These are phyloP conservation scores for Stephania yunnanensis DNA, from an alignment of 164 flowering plant genomes.

Conservation along the genomic window DNA sequence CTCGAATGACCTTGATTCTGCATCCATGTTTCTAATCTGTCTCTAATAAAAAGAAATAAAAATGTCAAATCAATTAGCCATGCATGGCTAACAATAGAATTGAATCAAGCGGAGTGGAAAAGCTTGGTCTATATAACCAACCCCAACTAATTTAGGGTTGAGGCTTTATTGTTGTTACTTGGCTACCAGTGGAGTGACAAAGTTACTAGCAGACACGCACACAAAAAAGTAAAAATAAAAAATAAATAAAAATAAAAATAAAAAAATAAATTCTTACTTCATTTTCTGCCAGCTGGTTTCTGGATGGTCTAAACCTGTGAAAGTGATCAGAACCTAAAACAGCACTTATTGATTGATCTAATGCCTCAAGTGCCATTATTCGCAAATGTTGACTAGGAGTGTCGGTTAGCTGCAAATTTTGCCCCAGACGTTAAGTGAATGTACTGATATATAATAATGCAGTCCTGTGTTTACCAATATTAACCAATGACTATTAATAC, in stretches of 20 bases:
- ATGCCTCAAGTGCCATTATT: slow-evolving; percentile 80
- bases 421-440: neutral
- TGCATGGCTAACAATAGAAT: no score
- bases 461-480: neutral
- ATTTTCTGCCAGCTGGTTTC: slow-evolving; percentile 20
- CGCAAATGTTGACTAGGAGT: slow-evolving; percentile 62
- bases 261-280: slow-evolving; percentile 30
- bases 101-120: no score
- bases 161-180: neutral
- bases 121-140: no score
- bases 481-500: slow-evolving; percentile 28
- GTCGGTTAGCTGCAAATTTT: slow-evolving; percentile 69
- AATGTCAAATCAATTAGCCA: neutral
- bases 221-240: no score
- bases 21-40: slow-evolving; percentile 30
- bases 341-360: slow-evolving; percentile 88
- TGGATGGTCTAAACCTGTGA: slow-evolving; percentile 27
- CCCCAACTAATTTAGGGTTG: no score
- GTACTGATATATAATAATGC: neutral
- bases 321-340: slow-evolving; percentile 79
- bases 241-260: no score
- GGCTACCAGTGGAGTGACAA: neutral
- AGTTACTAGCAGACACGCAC: neutral
- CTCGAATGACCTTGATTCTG: slow-evolving; percentile 55
- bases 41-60: slow-evolving; percentile 7